Evolutionary conservation across 352 stramenopile species (phyloP), one percentile per base, ranked within the genome.

Genomic region (Elongisporangium senticosum): DNA sequence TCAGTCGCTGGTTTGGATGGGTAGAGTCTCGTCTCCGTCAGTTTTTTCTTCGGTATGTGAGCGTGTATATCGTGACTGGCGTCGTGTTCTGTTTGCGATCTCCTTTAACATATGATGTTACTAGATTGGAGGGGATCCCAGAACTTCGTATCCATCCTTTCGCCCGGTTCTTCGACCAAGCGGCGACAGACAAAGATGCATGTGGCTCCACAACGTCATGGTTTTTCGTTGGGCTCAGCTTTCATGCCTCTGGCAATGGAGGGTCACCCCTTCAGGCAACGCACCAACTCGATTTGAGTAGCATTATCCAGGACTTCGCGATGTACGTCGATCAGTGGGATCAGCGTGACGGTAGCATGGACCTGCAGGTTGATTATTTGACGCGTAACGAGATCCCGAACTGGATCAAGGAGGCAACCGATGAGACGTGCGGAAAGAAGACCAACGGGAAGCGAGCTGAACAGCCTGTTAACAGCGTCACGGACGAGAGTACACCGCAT

Each of bases 1-100:
- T 93, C 51, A 78, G 74, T 10, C 63, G 65, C 51, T 93, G 84
- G 86, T 93, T 96, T 68, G 81, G 84, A 13, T 96, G 87, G 87
- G 79, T 95, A 40, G 87, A 96, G 59, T 96, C 86, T 11, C 76
- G 86, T 10, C 64, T 96, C 39, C 79, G 87, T 6, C 79, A 90
- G 49, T 72, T 96, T 19, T 83, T 96, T 48, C 66, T 92, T 52
- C 67, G 80, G 83, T 94, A 69, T 47, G 68, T 63, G 4, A 7
- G 10, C 11, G 50, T 39, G 11, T 39, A 20, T 64, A 4, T 22
- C 33, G 28, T 33, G 17, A 62, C n/a, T 17, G 6, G 26, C 23
- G 5, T 7, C 26, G 51, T n/a, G n/a, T 51, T 14, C 28, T 43
- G 11, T 43, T 43, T 3, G 10, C 17, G 33, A 43, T 43, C 33